These are phyloP conservation scores for Sclerotinia nivalis DNA, from an alignment of 2,329 filamentous ascomycete genomes.

Conservation along the genomic window DNA sequence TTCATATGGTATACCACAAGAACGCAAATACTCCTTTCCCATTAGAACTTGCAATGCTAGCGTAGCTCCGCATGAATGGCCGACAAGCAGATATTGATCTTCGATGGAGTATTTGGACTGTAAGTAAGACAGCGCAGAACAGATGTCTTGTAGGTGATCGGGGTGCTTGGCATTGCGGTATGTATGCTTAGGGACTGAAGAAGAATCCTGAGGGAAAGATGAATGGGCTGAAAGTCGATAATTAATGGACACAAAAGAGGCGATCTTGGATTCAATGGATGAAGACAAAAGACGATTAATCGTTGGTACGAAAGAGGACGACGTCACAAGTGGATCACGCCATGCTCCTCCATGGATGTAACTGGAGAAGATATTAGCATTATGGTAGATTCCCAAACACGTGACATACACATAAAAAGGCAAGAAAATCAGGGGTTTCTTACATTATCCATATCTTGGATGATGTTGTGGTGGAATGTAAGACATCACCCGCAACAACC, in stretches of 20 bases:
- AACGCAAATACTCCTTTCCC: constrained; percentile 10
- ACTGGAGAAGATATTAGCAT: constrained; percentile 23
- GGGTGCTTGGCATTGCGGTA: constrained; percentile 56
- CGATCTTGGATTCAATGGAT: constrained; percentile 44
- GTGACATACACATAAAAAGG: background rate
- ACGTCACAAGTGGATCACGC: constrained; percentile 57
- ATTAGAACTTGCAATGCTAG: constrained; percentile 55
- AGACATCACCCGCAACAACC: background rate
- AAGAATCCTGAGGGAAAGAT: constrained; percentile 45
- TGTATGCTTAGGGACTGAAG: constrained; percentile 23
- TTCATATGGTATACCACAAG: constrained; percentile 10
- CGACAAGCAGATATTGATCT: constrained; percentile 55
- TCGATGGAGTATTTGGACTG: constrained; percentile 49
- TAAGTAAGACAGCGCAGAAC: constrained; percentile 52
- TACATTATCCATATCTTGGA: constrained; percentile 22
- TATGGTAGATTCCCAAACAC: background rate
- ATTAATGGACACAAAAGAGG: constrained; percentile 65
- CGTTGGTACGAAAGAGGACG: constrained; percentile 49
- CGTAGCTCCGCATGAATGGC: constrained; percentile 65
- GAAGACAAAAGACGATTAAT: constrained; percentile 46
- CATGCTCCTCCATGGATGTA: constrained; percentile 63
- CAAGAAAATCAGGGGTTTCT: background rate
- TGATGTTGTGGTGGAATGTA: background rate
- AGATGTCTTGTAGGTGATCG: constrained; percentile 60
- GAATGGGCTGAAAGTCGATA: constrained; percentile 63